Base-by-base conservation (phyloP, 192 early-diverging fungal species). In the Coemansia umbellata region DNA sequence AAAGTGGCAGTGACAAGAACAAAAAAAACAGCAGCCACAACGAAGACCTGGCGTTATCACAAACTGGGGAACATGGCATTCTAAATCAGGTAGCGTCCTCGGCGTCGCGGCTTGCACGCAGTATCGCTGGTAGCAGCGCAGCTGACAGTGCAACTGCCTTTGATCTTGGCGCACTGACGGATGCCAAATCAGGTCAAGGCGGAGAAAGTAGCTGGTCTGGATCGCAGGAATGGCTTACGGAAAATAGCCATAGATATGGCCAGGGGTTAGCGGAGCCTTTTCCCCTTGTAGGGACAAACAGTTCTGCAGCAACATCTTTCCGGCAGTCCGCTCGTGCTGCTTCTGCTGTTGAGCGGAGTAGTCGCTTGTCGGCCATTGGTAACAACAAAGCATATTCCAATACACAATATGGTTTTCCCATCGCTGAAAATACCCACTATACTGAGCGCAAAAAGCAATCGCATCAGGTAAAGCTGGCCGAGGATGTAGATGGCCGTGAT, bases 401-500 rank as follows among this genome's bases (percentile, higher is more conserved):
- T n/a, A n/a, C n/a, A n/a, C n/a, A n/a, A n/a, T n/a, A n/a, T n/a
- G n/a, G n/a, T n/a, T n/a, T n/a, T n/a, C n/a, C n/a, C n/a, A 28
- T 27, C 8, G 14, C 22, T 3, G 15, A 22, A 2, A n/a, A 45
- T 28, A 45, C 21, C 14, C 14, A 4, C 7, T 28, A 27, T 28
- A 7, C 43, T 27, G 10, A 13, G 4, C 24, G 22, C 14, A 1
- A 4, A 13, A 26, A 22, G 22, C 43, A 45, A 26, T 99, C 95
- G 76, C 87, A 99, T 71, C 95, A 91, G 47, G 86, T 84, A 53
- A 91, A 81, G 61, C 87, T 89, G 27, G 83, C 85, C n/a, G 60
- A 76, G 19, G 18, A 52, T 23, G 30, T 76, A 10, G 73, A 76
- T 27, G 73, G 73, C 1, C 66, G 24, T 11, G 54, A 51, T 1